These are phyloP conservation scores for Epichloe scottii DNA, from an alignment of 2,329 filamentous ascomycete species.

Conservation along the genomic window DNA sequence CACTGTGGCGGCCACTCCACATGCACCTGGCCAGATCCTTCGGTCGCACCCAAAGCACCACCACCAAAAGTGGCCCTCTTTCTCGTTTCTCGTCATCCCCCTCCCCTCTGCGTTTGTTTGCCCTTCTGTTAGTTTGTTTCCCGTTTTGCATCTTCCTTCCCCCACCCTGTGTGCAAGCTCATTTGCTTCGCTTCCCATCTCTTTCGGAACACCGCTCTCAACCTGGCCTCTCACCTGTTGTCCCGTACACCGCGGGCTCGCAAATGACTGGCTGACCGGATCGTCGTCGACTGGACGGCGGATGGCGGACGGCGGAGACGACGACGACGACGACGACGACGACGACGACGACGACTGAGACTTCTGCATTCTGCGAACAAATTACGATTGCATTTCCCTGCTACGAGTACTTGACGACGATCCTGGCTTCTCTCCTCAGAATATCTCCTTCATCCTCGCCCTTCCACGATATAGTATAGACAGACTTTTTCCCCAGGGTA, in stretches of 20 bases:
- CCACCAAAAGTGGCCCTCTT: neutral
- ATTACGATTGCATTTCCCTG: neutral
- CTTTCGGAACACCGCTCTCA: neutral
- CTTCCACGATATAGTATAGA: neutral
- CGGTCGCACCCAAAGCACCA: no score
- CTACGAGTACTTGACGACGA: neutral
- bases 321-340: neutral
- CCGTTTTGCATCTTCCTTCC: neutral
- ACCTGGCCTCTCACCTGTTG: neutral
- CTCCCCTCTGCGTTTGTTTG: neutral
- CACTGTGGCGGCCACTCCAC: no score
- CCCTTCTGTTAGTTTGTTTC: neutral
- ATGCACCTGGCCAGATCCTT: no score
- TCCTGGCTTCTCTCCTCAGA: neutral
- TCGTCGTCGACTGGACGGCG: constrained; percentile 6
- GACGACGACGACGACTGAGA: neutral
- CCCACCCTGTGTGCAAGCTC: neutral
- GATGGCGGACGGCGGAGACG: constrained; percentile 1
- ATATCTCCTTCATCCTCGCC: neutral
- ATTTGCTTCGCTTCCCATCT: neutral
- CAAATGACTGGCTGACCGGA: constrained; percentile 6
- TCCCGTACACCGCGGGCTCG: neutral
- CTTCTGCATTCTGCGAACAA: neutral
- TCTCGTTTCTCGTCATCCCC: neutral
- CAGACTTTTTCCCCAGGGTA: neutral